These are phyloP conservation scores for Wallacemonas collosoma DNA, from an alignment of 208 protist genomes.

Conservation along the genomic window DNA sequence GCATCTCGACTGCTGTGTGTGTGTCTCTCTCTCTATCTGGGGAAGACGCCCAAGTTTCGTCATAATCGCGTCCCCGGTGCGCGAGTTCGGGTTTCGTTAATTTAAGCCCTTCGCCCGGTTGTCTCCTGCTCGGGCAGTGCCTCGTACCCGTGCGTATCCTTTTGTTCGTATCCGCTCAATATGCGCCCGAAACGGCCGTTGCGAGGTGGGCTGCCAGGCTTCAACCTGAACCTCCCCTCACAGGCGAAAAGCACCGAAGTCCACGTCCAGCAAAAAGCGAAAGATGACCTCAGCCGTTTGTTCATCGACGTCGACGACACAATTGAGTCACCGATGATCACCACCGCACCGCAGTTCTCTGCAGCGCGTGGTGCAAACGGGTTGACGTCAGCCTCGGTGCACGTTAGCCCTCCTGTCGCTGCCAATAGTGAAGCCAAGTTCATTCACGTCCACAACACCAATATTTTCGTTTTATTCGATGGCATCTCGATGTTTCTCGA, in stretches of 20 bases:
- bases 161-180: not conserved
- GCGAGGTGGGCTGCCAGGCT: slow-evolving; percentile 32
- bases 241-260: slow-evolving; percentile 47
- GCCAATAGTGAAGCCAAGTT: slow-evolving; percentile 56
- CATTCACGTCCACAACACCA: slow-evolving; percentile 90
- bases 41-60: no score
- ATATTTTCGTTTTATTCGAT: slow-evolving; percentile 87
- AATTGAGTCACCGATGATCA: slow-evolving; percentile 76
- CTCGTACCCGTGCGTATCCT: no score
- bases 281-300: slow-evolving; percentile 69
- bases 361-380: no score
- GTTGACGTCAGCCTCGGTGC: not conserved
- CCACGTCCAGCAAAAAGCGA: slow-evolving; percentile 65
- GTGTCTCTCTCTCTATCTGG: no score
- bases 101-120: no score
- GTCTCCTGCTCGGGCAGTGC: no score
- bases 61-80: no score
- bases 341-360: slow-evolving; percentile 31
- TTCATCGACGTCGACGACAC: slow-evolving; percentile 82
- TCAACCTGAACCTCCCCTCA: slow-evolving; percentile 61
- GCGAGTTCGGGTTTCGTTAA: no score
- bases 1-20: no score
- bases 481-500: slow-evolving; percentile 89
- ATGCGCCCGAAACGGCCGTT: slow-evolving; percentile 54
- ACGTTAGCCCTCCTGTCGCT: slow-evolving; percentile 11